phyloP scores from a whole-genome alignment of 306 rosid genomes.

The Quercus aquifolioides region DNA sequence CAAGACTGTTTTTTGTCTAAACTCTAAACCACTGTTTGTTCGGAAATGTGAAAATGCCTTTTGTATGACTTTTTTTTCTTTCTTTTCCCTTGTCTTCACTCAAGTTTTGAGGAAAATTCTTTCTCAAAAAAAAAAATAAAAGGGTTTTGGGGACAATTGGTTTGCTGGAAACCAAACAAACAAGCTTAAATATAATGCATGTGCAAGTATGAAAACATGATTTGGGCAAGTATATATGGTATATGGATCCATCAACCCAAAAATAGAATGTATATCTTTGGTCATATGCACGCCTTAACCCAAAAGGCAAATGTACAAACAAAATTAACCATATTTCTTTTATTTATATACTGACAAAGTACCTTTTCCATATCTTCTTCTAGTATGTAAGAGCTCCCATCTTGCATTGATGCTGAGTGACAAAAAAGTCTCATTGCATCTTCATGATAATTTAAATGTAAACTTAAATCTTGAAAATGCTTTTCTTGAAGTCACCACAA shows the following conservation, averaged over 20 bases:
- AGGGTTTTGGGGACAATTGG: too few relatives aligned
- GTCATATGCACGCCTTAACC: neutral
- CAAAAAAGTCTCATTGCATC: conserved; percentile 28
- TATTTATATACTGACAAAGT: neutral
- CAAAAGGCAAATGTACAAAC: neutral
- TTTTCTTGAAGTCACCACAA: conserved; percentile 39
- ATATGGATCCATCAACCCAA: too few relatives aligned
- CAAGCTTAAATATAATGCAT: too few relatives aligned
- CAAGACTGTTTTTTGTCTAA: neutral
- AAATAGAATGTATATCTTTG: too few relatives aligned
- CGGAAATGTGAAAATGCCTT: too few relatives aligned
- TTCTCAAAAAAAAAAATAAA: too few relatives aligned
- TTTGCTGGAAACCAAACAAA: too few relatives aligned
- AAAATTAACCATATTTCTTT: neutral
- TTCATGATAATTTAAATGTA: neutral
- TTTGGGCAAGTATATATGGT: too few relatives aligned
- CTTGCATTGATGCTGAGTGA: conserved; percentile 18
- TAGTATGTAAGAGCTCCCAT: neutral
- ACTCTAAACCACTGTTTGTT: neutral
- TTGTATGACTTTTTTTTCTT: too few relatives aligned
- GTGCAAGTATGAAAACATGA: too few relatives aligned
- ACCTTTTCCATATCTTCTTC: conserved; percentile 22
- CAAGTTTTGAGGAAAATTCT: too few relatives aligned
- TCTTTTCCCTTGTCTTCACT: too few relatives aligned
- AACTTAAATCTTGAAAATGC: conserved; percentile 10